These are phyloP conservation scores for Rhodomyrtus tomentosa DNA, from an alignment of 345 rosid species.

Conservation along the genomic window DNA sequence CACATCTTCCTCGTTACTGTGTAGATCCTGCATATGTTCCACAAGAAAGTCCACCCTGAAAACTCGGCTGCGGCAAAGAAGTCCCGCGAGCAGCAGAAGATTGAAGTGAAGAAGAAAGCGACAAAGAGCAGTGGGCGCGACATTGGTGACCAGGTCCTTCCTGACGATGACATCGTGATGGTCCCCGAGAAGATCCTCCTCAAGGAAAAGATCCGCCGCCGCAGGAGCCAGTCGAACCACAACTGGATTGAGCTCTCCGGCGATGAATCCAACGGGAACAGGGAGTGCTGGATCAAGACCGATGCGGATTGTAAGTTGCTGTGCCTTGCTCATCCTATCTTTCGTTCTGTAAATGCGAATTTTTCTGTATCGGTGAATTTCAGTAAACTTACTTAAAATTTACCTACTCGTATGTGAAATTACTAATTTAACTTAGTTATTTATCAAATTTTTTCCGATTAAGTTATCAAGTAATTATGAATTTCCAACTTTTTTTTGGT, in stretches of 20 bases:
- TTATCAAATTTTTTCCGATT: not conserved
- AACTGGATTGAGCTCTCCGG: conserved; percentile 21
- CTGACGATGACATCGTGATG: conserved; percentile 29
- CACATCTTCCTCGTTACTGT: not conserved
- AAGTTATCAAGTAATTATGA: not conserved
- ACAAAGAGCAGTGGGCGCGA: conserved; percentile 12
- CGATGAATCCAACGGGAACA: conserved; percentile 46
- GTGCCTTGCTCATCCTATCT: not conserved
- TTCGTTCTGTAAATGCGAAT: not conserved
- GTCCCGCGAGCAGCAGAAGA: conserved; percentile 19
- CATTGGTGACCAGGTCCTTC: conserved; percentile 18
- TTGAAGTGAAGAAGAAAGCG: conserved; percentile 20
- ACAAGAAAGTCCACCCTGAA: conserved; percentile 79
- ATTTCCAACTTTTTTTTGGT: not conserved
- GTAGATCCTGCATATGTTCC: conserved; percentile 71
- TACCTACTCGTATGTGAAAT: not conserved
- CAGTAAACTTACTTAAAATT: not conserved
- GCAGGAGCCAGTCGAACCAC: conserved; percentile 34
- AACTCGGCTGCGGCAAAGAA: conserved; percentile 25
- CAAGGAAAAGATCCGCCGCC: conserved; percentile 21
- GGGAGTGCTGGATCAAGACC: conserved; percentile 80
- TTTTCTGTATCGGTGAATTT: not conserved
- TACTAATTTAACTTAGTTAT: not conserved
- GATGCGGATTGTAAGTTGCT: conserved; percentile 71
- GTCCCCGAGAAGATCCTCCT: conserved; percentile 22